A percentile compares a stretch with the other conserved stretches of the same genome.
Conservation (phyloP, 1,284 basidiomycete genomes). For the Waitea zeae region DNA sequence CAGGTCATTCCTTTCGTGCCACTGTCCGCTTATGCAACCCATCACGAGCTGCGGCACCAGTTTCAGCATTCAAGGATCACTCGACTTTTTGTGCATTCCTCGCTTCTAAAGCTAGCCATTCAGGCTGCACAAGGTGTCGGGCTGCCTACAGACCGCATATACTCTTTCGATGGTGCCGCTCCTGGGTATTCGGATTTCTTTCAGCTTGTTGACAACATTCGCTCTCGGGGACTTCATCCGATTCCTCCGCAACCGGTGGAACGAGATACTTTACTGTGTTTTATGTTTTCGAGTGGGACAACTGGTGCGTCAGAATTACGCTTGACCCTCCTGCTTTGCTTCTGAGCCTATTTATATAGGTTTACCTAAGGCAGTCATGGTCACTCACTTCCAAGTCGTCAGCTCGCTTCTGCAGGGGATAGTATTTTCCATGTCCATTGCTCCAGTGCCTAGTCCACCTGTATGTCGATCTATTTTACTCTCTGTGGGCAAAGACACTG, state of each 20-base stretch:
- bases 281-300: slow-evolving; percentile 65
- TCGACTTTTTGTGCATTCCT: slow-evolving; percentile 41
- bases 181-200: slow-evolving; percentile 23
- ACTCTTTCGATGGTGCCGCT: slow-evolving; percentile 23
- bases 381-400: too few species aligned
- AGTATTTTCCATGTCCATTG: too few species aligned
- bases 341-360: too few species aligned
- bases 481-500: too few species aligned
- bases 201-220: slow-evolving; percentile 24
- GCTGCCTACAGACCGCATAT: slow-evolving; percentile 30
- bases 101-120: slow-evolving; percentile 28
- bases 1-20: slow-evolving; percentile 43
- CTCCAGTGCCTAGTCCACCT: too few species aligned
- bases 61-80: slow-evolving; percentile 35
- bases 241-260: slow-evolving; percentile 26
- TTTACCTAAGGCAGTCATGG: too few species aligned
- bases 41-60: slow-evolving; percentile 45
- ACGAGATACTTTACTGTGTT: slow-evolving; percentile 45
- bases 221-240: slow-evolving; percentile 18
- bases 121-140: slow-evolving; percentile 32
- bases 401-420: too few species aligned
- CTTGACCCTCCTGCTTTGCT: too few species aligned
- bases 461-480: too few species aligned
- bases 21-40: slow-evolving; percentile 47
- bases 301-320: too few species aligned